Conservation (phyloP, 345 rosid species). For the Clarkia xantiana region DNA sequence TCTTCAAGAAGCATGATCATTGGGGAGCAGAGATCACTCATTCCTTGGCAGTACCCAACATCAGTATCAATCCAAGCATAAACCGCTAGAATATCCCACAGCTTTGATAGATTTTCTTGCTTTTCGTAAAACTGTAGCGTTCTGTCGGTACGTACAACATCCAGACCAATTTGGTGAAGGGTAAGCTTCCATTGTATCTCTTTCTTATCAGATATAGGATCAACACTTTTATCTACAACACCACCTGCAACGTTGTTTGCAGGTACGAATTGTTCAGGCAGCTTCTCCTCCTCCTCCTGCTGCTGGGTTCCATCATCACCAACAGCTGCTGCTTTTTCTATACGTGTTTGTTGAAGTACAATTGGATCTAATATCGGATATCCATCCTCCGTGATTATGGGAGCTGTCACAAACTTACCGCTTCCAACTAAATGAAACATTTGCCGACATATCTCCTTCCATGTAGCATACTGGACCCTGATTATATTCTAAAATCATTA, state of each 20-base stretch:
- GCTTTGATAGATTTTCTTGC: slow-evolving; percentile 77
- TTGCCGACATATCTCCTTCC: slow-evolving; percentile 66
- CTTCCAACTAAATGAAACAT: slow-evolving; percentile 80
- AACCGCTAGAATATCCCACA: slow-evolving; percentile 91
- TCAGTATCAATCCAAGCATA: slow-evolving; percentile 94
- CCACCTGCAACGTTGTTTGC: neutral
- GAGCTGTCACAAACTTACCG: slow-evolving; percentile 77
- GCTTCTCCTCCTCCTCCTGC: too few relatives aligned
- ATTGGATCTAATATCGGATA: slow-evolving; percentile 75
- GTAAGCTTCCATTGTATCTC: slow-evolving; percentile 80
- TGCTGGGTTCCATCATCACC: too few relatives aligned
- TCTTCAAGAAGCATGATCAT: slow-evolving; percentile 88
- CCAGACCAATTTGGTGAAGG: slow-evolving; percentile 94
- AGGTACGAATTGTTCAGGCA: neutral
- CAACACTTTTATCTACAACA: neutral
- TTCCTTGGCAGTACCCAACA: slow-evolving; percentile 98
- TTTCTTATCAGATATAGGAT: slow-evolving; percentile 35
- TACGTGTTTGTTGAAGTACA: slow-evolving; percentile 54
- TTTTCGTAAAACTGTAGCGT: slow-evolving; percentile 76
- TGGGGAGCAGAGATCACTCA: slow-evolving; percentile 99
- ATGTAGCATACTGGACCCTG: slow-evolving; percentile 58
- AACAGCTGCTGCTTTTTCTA: too few relatives aligned
- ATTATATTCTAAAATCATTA: too few relatives aligned
- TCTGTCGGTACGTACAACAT: slow-evolving; percentile 89
- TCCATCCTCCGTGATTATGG: slow-evolving; percentile 75